Evolutionary conservation across 192 early-diverging fungal genomes (phyloP), one percentile per base, ranked within the genome.

Genomic region (Helicostylum pulchrum): DNA sequence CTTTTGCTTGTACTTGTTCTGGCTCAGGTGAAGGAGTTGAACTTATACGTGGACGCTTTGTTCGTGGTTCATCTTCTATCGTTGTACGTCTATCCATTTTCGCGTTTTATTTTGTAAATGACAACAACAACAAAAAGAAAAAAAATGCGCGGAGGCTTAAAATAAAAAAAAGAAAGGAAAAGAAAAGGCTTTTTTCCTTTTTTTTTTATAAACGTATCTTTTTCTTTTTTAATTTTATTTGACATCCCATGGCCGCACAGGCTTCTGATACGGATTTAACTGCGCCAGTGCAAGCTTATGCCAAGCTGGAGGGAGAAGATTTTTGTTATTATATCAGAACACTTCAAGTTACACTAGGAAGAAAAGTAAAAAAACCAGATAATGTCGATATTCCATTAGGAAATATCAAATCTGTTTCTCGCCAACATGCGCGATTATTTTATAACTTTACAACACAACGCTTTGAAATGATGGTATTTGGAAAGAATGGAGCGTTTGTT

Each of bases 401-500:
- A 53, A 79, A 81, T 50, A 86, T 85, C 57, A 94, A 96, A 69
- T 83, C 88, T 1, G 89, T 96, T 45, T 96, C 94, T 6, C 77
- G 94, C 21, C 81, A 87, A 64, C 94, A 96, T 60, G 92, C 92
- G 10, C 83, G 83, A 12, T 85, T 96, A 17, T 80, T 83, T 70
- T 96, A 90, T 79, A 96, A 94, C 80, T 92, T 92, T 78, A 72
- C 79, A 32, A 85, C 74, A 14, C 84, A 89, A 69, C 78, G 80
- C 30, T 96, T 94, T 78, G 94, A 96, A 75, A 76, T 96, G 77
- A 81, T 82, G 67, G 88, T 94, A 14, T 83, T 87, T 66, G 94
- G 94, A 21, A 93, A 92, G 64, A 96, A 96, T 79, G 94, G 94
- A 6, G 87, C 86, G 21, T 82, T 88, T 71, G 85, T 95, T 11